phyloP scores from a whole-genome alignment of 371 early-diverging fungal genomes.

The Mortierella sp. region DNA sequence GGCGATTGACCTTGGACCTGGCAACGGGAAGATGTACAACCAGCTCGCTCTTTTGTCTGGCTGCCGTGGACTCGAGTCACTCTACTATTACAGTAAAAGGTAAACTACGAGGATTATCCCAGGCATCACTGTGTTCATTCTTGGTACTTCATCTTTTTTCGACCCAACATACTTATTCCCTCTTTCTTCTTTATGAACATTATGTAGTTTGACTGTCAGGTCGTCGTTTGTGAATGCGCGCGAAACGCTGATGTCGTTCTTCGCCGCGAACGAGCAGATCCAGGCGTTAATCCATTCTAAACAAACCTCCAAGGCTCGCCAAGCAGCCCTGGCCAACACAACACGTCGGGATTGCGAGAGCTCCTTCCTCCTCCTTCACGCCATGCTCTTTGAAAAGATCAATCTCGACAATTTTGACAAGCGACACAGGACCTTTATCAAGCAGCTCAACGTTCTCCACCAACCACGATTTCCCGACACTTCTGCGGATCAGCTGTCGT shows the following conservation, averaged over 20 bases:
- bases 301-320: constrained; percentile 30
- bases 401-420: constrained; percentile 70
- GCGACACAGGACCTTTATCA: constrained; percentile 28
- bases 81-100: constrained; percentile 61
- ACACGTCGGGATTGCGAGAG: constrained; percentile 56
- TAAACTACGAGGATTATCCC: too few species aligned
- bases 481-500: background rate
- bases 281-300: constrained; percentile 32
- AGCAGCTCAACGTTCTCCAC: constrained; percentile 35
- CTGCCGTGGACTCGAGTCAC: constrained; percentile 44
- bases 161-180: background rate
- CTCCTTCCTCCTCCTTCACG: constrained; percentile 69
- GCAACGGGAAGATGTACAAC: constrained; percentile 67
- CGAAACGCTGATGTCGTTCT: constrained; percentile 56
- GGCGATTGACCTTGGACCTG: constrained; percentile 71
- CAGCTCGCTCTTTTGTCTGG: constrained; percentile 58
- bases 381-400: constrained; percentile 77
- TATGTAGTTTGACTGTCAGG: constrained; percentile 52
- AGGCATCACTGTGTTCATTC: too few species aligned
- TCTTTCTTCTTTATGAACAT: background rate
- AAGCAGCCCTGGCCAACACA: constrained; percentile 18
- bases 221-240: constrained; percentile 59
- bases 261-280: constrained; percentile 53
- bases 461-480: background rate
- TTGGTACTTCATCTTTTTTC: background rate